These are phyloP conservation scores for Paraurostyla sp. DNA, from an alignment of 73 alveolate genomes.

Conservation along the genomic window DNA sequence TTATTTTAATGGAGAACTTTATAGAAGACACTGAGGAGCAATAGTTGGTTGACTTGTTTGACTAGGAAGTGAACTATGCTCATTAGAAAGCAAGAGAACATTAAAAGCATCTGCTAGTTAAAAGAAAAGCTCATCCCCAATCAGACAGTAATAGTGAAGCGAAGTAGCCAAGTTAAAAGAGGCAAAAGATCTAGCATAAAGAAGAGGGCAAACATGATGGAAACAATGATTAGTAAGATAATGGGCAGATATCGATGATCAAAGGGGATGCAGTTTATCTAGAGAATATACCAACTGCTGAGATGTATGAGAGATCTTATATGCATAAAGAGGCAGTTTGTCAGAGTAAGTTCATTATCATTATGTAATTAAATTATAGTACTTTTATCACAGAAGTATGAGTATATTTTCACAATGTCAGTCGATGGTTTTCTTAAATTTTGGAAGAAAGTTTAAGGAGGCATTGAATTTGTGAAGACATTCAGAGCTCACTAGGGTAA, in stretches of 20 bases:
- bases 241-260: no score
- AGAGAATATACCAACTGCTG: constrained; percentile 8
- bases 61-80: constrained; percentile 21
- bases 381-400: constrained; percentile 74
- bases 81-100: neutral
- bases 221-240: no score
- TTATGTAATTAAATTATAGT: neutral
- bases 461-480: constrained; percentile 91
- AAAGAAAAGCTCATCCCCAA: neutral
- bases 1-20: constrained; percentile 26
- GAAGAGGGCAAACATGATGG: no score
- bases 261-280: no score
- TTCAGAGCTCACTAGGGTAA: constrained; percentile 91
- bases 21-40: constrained; percentile 29
- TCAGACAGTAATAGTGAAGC: no score
- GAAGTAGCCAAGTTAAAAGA: no score
- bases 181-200: no score
- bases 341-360: neutral
- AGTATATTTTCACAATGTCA: constrained; percentile 89
- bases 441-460: constrained; percentile 91
- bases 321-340: constrained; percentile 9
- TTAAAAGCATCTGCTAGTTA: neutral
- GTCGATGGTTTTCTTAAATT: constrained; percentile 93
- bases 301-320: constrained; percentile 52
- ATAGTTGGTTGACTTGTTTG: constrained; percentile 21